Conservation (phyloP, 345 rosid genomes). For the Euphorbia lathyris region DNA sequence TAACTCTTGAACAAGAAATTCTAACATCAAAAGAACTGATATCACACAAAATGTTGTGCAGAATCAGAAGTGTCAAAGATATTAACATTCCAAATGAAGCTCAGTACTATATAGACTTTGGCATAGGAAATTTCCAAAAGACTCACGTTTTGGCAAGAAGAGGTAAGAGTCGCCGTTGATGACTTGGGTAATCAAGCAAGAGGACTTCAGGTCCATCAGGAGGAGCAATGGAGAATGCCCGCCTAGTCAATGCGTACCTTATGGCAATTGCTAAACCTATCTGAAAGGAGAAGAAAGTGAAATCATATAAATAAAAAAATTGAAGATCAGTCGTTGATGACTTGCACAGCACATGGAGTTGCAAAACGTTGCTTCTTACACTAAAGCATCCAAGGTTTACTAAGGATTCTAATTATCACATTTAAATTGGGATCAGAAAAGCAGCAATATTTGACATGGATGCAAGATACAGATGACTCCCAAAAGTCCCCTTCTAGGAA, state of each 20-base stretch:
- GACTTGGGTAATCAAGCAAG: constrained; percentile 92
- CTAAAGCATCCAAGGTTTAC: neutral
- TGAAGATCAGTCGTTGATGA: neutral
- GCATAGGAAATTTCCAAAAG: neutral
- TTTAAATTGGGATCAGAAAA: neutral
- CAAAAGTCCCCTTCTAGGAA: neutral
- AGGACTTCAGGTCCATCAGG: constrained; percentile 80
- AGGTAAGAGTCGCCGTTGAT: constrained; percentile 89
- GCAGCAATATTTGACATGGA: neutral
- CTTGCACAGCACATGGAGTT: neutral
- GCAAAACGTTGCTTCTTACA: neutral
- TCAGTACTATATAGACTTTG: neutral
- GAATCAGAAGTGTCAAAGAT: neutral
- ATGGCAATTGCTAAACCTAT: constrained; percentile 72
- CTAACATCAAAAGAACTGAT: neutral
- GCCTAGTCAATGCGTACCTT: constrained; percentile 79
- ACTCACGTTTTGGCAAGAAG: constrained; percentile 91
- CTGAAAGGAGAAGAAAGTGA: constrained; percentile 33
- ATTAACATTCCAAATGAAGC: neutral
- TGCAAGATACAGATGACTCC: neutral
- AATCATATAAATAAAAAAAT: neutral
- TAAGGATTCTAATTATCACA: constrained; percentile 1
- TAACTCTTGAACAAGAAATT: neutral
- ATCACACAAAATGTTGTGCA: neutral
- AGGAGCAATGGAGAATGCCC: constrained; percentile 69